Conservation (phyloP, 2,329 filamentous ascomycete genomes). For the Cadophora luteo-olivacea region DNA sequence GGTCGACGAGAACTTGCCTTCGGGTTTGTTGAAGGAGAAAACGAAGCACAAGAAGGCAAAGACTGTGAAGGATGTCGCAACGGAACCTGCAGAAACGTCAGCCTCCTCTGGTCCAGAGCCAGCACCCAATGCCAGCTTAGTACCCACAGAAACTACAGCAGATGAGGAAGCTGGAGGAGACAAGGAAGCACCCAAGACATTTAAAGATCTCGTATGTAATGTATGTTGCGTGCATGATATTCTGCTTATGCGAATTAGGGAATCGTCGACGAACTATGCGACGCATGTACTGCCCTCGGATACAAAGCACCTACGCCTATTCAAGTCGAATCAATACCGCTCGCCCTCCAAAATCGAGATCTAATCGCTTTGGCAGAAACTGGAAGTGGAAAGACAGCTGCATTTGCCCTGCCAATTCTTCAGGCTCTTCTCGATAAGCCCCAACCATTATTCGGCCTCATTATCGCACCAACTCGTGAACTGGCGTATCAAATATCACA, state of each 20-base stretch:
- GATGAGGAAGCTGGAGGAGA: slow-evolving; percentile 35
- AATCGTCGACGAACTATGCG: slow-evolving; percentile 84
- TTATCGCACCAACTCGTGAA: slow-evolving; percentile 92
- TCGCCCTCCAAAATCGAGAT: slow-evolving; percentile 80
- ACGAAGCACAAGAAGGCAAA: slow-evolving; percentile 21
- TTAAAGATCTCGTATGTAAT: slow-evolving; percentile 53
- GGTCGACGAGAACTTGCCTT: slow-evolving; percentile 35
- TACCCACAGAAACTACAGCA: slow-evolving; percentile 32
- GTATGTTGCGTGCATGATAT: not conserved
- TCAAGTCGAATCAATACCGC: slow-evolving; percentile 82
- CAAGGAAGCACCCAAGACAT: slow-evolving; percentile 48
- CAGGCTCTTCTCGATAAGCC: slow-evolving; percentile 90
- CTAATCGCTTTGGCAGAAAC: slow-evolving; percentile 95
- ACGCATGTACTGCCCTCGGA: slow-evolving; percentile 81
- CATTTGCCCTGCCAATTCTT: slow-evolving; percentile 91
- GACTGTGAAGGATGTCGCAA: slow-evolving; percentile 18
- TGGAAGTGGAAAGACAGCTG: slow-evolving; percentile 93
- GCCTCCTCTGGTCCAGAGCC: slow-evolving; percentile 29
- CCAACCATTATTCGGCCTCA: slow-evolving; percentile 83
- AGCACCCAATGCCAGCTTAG: slow-evolving; percentile 32
- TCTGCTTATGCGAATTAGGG: slow-evolving; percentile 57
- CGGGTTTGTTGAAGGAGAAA: slow-evolving; percentile 31
- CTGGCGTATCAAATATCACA: slow-evolving; percentile 90
- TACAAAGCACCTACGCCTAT: slow-evolving; percentile 91
- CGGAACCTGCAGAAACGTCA: slow-evolving; percentile 25